Base-by-base conservation (phyloP, 495 filamentous ascomycete genomes). In the Penicillium soppii region DNA sequence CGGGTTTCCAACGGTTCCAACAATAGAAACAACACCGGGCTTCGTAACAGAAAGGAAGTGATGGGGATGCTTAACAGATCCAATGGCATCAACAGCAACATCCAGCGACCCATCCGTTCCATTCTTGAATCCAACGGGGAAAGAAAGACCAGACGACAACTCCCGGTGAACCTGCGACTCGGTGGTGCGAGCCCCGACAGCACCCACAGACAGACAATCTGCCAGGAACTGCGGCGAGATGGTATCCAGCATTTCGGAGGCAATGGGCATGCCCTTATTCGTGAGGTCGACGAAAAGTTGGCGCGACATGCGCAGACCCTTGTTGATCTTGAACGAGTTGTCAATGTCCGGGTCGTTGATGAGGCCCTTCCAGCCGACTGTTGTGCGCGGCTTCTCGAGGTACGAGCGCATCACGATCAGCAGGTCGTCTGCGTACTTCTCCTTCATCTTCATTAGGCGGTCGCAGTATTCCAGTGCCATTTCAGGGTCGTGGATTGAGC, bases 281-380 rank as follows among this genome's bases (percentile, higher is more conserved):
- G 95, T 99, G 56, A 99, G 79, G 66, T 97, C 92, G 29, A 96
- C 89, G 67, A 96, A 99, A 52, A 99, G 75, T 68, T 97, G 87
- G 50, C 95, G 84, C 26, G 91, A 90, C 22, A 87, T 75, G 39
- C 89, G 84, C 65, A 99, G 69, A 3, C 95, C 95, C 76, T 97
- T 96, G 79, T 97, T 99, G 74, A 99, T 97, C 70, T 96, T 85
- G 82, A 97, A 97, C 70, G 87, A 92, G 64, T 96, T 91, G 70
- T 99, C 92, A 68, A 99, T 96, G 57, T 97, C 92, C 7, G 95
- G 95, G 72, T 99, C 95, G 69, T 99, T 99, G 76, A 99, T 96
- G 54, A 99, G 78, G 12, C 95, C 95, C 74, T 99, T 99, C 95
- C 95, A 99, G 45, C 95, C 95, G 13, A 99, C 92, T 0, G 95